Evolutionary conservation across 345 rosid genomes (phyloP).

Genomic region (Clausena lansium): DNA sequence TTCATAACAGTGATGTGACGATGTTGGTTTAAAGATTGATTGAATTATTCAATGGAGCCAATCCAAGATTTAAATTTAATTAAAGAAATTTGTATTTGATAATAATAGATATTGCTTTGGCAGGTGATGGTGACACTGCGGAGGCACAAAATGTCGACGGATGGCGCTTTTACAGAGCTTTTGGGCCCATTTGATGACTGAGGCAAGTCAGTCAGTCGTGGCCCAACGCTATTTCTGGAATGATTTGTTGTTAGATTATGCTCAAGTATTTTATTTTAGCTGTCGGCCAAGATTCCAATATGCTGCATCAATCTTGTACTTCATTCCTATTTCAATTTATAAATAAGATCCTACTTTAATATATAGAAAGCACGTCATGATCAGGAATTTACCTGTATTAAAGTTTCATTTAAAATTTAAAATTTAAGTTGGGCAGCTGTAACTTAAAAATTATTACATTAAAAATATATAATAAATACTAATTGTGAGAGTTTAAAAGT

Average conservation of each 20-base stretch:
- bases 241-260: not conserved
- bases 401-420: too few species aligned
- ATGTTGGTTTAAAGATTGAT: not conserved
- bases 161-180: slow-evolving; percentile 11
- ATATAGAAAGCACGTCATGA: too few species aligned
- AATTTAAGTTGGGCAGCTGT: too few species aligned
- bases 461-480: too few species aligned
- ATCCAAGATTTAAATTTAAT: too few species aligned
- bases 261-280: not conserved
- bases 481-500: too few species aligned
- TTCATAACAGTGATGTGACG: not conserved
- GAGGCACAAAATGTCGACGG: slow-evolving; percentile 11
- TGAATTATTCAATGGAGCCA: not conserved
- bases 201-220: not conserved
- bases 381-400: too few species aligned
- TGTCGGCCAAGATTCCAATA: not conserved
- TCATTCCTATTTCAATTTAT: not conserved
- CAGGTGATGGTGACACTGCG: not conserved
- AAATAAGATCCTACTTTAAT: not conserved
- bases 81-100: too few species aligned
- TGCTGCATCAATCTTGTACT: not conserved
- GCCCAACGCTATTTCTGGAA: not conserved
- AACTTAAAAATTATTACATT: too few species aligned
- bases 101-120: not conserved
- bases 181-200: not conserved